Percentiles rank a stretch among this genome's conserved stretches.
Conservation (phyloP, 1,139 yeast genomes). For the Suhomyces maxii region DNA sequence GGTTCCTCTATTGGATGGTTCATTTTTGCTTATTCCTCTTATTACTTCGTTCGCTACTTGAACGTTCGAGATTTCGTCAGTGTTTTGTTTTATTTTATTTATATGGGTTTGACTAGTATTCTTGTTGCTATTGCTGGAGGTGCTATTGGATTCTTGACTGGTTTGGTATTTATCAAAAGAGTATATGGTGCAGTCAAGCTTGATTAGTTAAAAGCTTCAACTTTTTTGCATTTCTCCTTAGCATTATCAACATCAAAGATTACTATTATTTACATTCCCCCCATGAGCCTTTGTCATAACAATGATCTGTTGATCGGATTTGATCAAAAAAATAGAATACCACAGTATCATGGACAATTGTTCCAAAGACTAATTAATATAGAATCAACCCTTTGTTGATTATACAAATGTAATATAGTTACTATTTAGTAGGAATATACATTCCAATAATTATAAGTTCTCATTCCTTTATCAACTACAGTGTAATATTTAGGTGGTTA, state of each 20-base stretch:
- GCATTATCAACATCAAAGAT: background rate
- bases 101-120: slow-evolving; percentile 64
- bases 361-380: too few species aligned
- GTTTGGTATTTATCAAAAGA: slow-evolving; percentile 57
- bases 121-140: slow-evolving; percentile 75
- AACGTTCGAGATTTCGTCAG: slow-evolving; percentile 70
- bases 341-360: too few species aligned
- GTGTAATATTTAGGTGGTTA: too few species aligned
- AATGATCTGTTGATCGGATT: too few species aligned
- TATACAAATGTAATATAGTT: too few species aligned
- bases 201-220: slow-evolving; percentile 34
- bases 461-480: too few species aligned
- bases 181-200: slow-evolving; percentile 60
- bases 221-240: background rate
- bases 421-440: too few species aligned
- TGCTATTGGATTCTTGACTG: slow-evolving; percentile 67
- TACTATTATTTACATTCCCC: too few species aligned
- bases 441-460: too few species aligned
- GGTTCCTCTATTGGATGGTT: slow-evolving; percentile 76
- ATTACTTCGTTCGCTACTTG: slow-evolving; percentile 59
- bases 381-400: too few species aligned
- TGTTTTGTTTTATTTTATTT: slow-evolving; percentile 65
- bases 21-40: slow-evolving; percentile 65
- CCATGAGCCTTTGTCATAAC: too few species aligned
- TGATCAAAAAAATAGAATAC: too few species aligned